Evolutionary conservation across 2,329 filamentous ascomycete genomes (phyloP), one percentile per base, ranked within the genome.

Genomic region (Microdochium trichocladiopsis): DNA sequence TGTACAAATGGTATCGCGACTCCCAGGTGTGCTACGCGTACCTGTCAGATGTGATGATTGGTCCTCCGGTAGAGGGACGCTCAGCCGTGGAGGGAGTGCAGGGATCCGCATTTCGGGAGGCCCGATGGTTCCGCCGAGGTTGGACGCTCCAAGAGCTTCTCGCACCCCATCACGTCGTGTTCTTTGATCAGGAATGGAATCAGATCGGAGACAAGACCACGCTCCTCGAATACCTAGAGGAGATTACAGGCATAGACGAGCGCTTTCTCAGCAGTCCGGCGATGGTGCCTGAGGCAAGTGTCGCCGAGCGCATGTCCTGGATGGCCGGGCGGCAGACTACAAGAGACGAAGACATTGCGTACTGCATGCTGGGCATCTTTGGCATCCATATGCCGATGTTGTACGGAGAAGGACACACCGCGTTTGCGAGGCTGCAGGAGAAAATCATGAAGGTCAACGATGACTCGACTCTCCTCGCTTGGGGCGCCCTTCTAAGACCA

Each of bases 141-240:
- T 58, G 54, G 56, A 57, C 56, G 6, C 52, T 61, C 18, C 54
- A 60, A 45, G 55, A 60, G 31, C 43, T 60, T 2, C 51, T 60
- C 5, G 58, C 59, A 1, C 56, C 57, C 4, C 45, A 21, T 8
- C 4, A 47, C 14, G 36, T 60, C 31, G 28, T 53, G 2, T 59
- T 60, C 52, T 59, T 54, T 22, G 52, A 55, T 36, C 21, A 22
- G 16, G 14, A 47, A 12, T 61, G 59, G 59, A 11, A 18, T 9
- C 43, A 37, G n/a, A 37, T 57, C 23, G 56, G 52, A 14, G 22
- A 5, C 9, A 45, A 45, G 41, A 6, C 3, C 18, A 4, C 25
- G n/a, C 47, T 58, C 2, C 31, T 50, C 23, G 12, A 48, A 4
- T 14, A n/a, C 2, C 43, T 59, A n/a, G 51, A 51, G 16, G 28